Base-by-base conservation (phyloP, 805 yeast genomes). In the Scheffersomyces stipitis region DNA sequence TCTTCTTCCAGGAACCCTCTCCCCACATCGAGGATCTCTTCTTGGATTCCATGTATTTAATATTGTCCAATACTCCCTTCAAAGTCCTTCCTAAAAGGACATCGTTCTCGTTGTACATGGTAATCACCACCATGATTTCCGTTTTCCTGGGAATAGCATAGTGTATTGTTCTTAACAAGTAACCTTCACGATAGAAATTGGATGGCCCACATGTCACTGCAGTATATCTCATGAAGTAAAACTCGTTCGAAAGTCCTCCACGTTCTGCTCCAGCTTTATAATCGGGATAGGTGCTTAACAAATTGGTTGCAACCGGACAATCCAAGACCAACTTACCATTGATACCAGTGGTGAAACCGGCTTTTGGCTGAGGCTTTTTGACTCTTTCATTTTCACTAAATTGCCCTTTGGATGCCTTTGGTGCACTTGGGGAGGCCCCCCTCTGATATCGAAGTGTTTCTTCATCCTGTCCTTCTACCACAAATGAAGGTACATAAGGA, bases 91-190 rank as follows among this genome's bases (percentile, higher is more conserved):
- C 96, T 34, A 90, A 64, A 24, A 86, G 65, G 12, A 86, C 70
- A 45, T 91, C 96, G 49, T 81, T 82, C 62, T 91, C 98, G 52
- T 90, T 89, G 66, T 86, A 90, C 78, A 90, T 81, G 8, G 97
- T 91, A 28, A 91, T 70, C 24, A 48, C 52, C n/a, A 49, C 47
- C 51, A 49, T 44, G 34, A 49, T 28, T 30, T 49, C 54, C 7
- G 54, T 49, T 13, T 48, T 44, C 12, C 54, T 42, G 15, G 48
- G 34, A 14, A 38, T 41, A 5, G 5, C 7, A 34, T 49, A 49
- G 35, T 48, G 51, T 28, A 42, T 37, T 10, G 46, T 51, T 10
- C 54, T 47, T 37, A 49, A 39, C 15, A 44, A 44, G 38, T 42
- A 49, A 15, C 51, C 47, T 36, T 48, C 51, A 12, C 52, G 32